Conservation (phyloP, 148 eudicot species). For the Linanthus parryae region DNA sequence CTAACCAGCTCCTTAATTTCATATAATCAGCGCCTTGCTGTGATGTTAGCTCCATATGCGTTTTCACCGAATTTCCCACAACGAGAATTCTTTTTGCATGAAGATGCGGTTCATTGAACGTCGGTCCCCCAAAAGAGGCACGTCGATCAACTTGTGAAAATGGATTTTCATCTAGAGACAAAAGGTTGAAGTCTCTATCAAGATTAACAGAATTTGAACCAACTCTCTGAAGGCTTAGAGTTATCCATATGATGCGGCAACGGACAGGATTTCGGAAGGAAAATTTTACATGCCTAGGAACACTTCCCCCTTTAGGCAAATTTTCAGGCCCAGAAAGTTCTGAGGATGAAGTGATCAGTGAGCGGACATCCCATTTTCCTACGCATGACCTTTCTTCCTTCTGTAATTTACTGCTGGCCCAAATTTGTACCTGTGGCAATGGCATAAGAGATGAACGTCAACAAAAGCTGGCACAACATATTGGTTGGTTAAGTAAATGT, state of each 20-base stretch:
- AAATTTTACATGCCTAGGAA: constrained; percentile 70
- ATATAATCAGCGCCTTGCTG: constrained; percentile 56
- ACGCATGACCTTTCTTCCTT: constrained; percentile 81
- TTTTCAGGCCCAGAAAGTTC: constrained; percentile 80
- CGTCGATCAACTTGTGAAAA: constrained; percentile 61
- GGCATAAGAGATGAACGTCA: constrained; percentile 9
- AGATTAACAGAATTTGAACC: constrained; percentile 75
- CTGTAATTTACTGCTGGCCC: constrained; percentile 85
- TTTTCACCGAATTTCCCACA: constrained; percentile 48
- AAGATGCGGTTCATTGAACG: constrained; percentile 64
- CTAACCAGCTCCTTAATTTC: constrained; percentile 74
- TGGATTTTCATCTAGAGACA: constrained; percentile 87
- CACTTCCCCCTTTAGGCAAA: constrained; percentile 20
- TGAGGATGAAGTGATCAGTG: constrained; percentile 59
- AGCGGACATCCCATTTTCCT: constrained; percentile 86
- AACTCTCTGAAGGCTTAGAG: constrained; percentile 57
- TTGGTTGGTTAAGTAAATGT: too few relatives aligned
- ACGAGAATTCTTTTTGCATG: constrained; percentile 85
- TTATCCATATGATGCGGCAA: constrained; percentile 86
- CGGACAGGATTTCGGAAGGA: constrained; percentile 70
- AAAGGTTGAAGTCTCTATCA: constrained; percentile 55
- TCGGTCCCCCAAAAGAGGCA: constrained; percentile 68
- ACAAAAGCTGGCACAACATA: background rate
- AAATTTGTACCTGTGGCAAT: constrained; percentile 72
- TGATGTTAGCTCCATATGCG: constrained; percentile 42